Evolutionary conservation across 352 stramenopile species (phyloP), one percentile per base, ranked within the genome.

Genomic region (Phytopythium chamaehyphon): DNA sequence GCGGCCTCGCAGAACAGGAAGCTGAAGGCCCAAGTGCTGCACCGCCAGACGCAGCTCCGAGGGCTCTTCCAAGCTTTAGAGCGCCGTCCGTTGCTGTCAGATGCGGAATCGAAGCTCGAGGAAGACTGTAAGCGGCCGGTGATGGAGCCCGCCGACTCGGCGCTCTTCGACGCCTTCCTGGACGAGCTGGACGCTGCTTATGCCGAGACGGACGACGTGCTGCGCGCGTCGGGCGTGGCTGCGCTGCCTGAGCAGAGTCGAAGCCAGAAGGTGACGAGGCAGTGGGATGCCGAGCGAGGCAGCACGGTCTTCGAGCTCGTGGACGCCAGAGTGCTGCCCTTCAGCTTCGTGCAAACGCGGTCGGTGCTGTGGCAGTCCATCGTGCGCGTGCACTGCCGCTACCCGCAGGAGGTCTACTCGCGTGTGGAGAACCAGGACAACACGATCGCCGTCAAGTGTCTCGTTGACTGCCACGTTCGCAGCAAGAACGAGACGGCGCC

Each of bases 141-240:
- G 14, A 21, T 36, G 0, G 45, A 56, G 23, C 9, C 26, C 12
- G 24, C 16, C 16, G 62, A 70, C 40, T 54, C 51, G 5, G 36
- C 40, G 28, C 39, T 70, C 22, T 63, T 70, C 22, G 57, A 66
- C 35, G 57, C 57, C 11, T 70, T 66, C 49, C 49, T 70, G 21
- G 39, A 48, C 2, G 62, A 70, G 6, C 24, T 70, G 42, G 62
- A 66, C 24, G 28, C 50, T 1, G 57, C 64, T 26, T 70, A 70
- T 15, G 57, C 62, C 35, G 38, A 55, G 28, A 55, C 49, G 5
- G 49, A 55, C 39, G 49, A 31, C 18, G 18, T 39, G 2, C 57
- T 66, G n/a, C 35, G 38, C 19, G 45, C 53, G 16, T 63, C 47
- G 21, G 19, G 40, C 50, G n/a, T 59, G 2, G 19, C 22, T 2